These are phyloP conservation scores for Hymenoscyphus albidus DNA, from an alignment of 2,329 filamentous ascomycete genomes.

Conservation along the genomic window DNA sequence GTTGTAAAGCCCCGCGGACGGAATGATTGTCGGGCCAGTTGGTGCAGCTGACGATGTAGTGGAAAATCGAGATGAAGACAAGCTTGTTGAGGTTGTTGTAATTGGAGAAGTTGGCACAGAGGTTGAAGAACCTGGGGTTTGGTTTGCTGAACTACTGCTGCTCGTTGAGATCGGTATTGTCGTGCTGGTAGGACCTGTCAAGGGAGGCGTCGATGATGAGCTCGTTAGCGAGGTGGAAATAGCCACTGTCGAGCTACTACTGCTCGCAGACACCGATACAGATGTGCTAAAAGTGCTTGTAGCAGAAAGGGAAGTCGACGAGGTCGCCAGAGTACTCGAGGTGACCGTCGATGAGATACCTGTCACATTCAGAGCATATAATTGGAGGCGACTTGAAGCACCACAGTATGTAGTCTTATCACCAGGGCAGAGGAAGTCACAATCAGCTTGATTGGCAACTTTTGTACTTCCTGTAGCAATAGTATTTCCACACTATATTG, in stretches of 20 bases:
- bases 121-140: neutral
- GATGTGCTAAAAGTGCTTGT: neutral
- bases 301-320: neutral
- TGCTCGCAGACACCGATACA: neutral
- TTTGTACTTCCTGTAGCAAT: constrained; percentile 23
- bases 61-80: constrained; percentile 3
- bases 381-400: constrained; percentile 23
- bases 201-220: neutral
- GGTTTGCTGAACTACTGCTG: neutral
- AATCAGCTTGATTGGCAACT: constrained; percentile 26
- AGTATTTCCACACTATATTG: constrained; percentile 32
- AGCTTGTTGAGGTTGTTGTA: constrained; percentile 8
- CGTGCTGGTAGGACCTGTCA: neutral
- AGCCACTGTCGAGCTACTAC: neutral
- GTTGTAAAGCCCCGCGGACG: constrained; percentile 23
- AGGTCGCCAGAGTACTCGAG: neutral
- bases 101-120: constrained; percentile 9
- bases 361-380: constrained; percentile 9
- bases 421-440: constrained; percentile 19
- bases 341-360: neutral
- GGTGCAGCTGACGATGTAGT: constrained; percentile 17
- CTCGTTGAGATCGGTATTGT: neutral
- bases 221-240: neutral
- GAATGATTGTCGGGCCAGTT: constrained; percentile 19
- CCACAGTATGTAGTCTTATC: constrained; percentile 22